Base-by-base conservation (phyloP, 2,329 filamentous ascomycete genomes). In the Arachnomyces sp. region DNA sequence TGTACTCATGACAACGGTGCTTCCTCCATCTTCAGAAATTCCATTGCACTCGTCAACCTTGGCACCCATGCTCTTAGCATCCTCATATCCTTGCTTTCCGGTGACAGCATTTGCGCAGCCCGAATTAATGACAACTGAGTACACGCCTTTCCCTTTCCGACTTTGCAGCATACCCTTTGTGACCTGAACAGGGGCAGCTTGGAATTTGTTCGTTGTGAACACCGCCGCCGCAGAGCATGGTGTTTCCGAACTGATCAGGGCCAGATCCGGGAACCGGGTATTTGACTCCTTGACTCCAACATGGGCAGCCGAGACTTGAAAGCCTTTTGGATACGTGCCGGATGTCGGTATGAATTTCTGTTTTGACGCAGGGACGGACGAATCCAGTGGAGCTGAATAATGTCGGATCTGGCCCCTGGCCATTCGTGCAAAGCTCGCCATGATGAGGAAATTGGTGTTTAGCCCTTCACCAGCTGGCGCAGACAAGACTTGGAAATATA, bases 31-130 rank as follows among this genome's bases (percentile, higher is more conserved):
- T 4, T 58, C 48, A 33, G 44, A 40, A 5, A 61, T 53, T n/a
- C 63, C 63, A 47, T 78, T 78, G 51, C 75, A 77, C 40, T 77
- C 70, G 59, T 95, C 88, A 5, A 89, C 86, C 47, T 78, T 80
- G 46, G 69, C 68, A 12, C 84, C 86, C 92, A 98, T 98, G 43
- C 74, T 75, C 43, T 77, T 74, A 7, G 92, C 92, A 71, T 98
- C 89, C 57, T 95, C 83, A 39, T 93, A 71, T 1, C 92, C 92
- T 33, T 86, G 84, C 61, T 82, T 84, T 36, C 92, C 92, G 3
- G 92, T 98, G 28, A 98, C 92, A 8, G 92, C 92, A 68, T 98
- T 98, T 44, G 92, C 92, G 56, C 90, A 95, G 42, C 92, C 92
- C 9, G 89, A 93, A 66, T 98, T 98, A 65, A 95, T 80, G 40